Base-by-base conservation (phyloP, 2,329 filamentous ascomycete genomes). In the Fusarium xyrophilum region DNA sequence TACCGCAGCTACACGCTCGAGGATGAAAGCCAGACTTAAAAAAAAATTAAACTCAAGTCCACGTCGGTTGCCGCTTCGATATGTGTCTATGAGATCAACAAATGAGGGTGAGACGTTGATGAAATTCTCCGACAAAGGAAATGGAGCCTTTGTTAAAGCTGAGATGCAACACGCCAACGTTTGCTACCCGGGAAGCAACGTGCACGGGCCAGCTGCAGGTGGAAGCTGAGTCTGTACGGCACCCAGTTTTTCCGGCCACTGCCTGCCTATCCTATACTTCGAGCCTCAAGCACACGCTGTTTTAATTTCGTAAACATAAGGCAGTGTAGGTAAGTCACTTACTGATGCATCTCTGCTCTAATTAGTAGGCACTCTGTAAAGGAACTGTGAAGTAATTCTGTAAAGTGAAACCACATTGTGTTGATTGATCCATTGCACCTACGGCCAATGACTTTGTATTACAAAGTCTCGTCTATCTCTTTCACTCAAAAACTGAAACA, bases 81-180 rank as follows among this genome's bases (percentile, higher is more conserved):
- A 43, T 28, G 28, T 54, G 47, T 47, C 30, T 33, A 36, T 28
- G 19, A 48, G 21, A 23, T 48, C 42, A 50, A 53, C 36, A 66
- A 70, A 60, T 52, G 57, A 69, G 40, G 28, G 68, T 71, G 32
- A 25, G 46, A 54, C 44, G 56, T 56, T 51, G 67, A 65, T 64
- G 50, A 51, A 52, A 52, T 52, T 57, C 48, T 36, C 58, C 60
- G 56, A 71, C 67, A 71, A 71, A 71, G 63, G 69, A 69, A 71
- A 64, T 64, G 52, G 50, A 71, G 61, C 35, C 44, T 71, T 66
- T 68, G 62, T 67, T 68, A 52, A 52, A 68, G 68, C 70, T 74
- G 65, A 65, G 61, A 64, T 70, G 58, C 61, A 59, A 72, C 68
- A 69, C 63, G 60, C 67, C 63, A 61, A 68, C 60, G 65, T 56